Evolutionary conservation across 1,284 basidiomycete genomes (phyloP).

Genomic region (Tilletiopsis washingtonensis): DNA sequence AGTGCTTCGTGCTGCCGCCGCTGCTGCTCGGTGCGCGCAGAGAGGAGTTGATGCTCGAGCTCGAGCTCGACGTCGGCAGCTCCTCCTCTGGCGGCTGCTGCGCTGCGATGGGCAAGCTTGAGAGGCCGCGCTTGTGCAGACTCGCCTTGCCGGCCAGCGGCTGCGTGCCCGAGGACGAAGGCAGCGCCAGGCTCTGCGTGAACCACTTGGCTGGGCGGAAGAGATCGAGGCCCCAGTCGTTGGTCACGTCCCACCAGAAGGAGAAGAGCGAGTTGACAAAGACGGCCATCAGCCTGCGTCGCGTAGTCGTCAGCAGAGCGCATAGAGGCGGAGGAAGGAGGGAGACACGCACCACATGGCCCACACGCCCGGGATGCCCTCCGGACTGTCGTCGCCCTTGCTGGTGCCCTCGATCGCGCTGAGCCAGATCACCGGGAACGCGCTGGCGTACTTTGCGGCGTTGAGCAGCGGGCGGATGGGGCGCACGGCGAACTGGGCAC

Average conservation of each 20-base stretch:
- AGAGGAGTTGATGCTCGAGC: neutral
- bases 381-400: neutral
- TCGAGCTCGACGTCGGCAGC: neutral
- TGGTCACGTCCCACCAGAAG: slow-evolving; percentile 98
- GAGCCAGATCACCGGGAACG: slow-evolving; percentile 88
- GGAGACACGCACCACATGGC: slow-evolving; percentile 1
- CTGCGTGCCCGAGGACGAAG: slow-evolving; percentile 4
- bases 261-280: slow-evolving; percentile 85
- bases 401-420: slow-evolving; percentile 11
- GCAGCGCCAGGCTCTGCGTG: no score
- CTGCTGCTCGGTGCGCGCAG: neutral
- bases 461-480: slow-evolving; percentile 68
- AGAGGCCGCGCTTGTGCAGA: slow-evolving; percentile 4
- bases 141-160: neutral
- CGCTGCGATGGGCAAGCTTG: neutral
- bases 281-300: slow-evolving; percentile 69
- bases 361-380: neutral
- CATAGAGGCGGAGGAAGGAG: neutral
- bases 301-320: neutral
- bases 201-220: slow-evolving; percentile 50
- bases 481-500: neutral
- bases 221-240: slow-evolving; percentile 90
- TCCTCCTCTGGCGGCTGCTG: neutral
- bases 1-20: neutral
- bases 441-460: slow-evolving; percentile 89